These are phyloP conservation scores for Beta macrorhiza DNA, from an alignment of 179 eudicot species.

Conservation along the genomic window DNA sequence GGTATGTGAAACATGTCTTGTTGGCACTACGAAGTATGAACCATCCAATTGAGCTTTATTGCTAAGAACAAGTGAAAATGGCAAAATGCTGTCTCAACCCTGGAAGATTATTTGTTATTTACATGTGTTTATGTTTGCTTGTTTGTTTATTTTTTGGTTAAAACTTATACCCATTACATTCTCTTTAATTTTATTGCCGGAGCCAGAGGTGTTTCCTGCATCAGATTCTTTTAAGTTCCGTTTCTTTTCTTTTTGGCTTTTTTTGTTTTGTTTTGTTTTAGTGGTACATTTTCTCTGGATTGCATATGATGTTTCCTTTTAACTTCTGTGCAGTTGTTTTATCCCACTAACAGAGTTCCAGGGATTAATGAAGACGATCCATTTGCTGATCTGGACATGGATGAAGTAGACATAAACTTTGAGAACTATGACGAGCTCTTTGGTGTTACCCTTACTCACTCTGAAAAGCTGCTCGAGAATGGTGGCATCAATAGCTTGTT, in stretches of 20 bases:
- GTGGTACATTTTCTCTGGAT: neutral
- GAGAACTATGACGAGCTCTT: slow-evolving; percentile 92
- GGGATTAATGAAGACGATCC: slow-evolving; percentile 47
- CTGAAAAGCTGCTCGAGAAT: slow-evolving; percentile 68
- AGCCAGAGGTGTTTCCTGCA: neutral
- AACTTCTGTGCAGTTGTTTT: slow-evolving; percentile 39
- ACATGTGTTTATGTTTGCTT: neutral
- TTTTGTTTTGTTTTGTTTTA: neutral
- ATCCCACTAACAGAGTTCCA: slow-evolving; percentile 44
- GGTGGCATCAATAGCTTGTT: slow-evolving; percentile 79
- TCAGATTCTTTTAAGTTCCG: neutral
- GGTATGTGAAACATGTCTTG: neutral
- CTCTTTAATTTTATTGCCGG: neutral
- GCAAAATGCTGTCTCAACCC: neutral
- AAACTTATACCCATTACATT: neutral
- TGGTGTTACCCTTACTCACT: slow-evolving; percentile 61
- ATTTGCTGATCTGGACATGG: slow-evolving; percentile 66
- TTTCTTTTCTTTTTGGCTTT: neutral
- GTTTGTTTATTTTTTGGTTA: neutral
- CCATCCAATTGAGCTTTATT: neutral
- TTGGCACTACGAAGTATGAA: neutral
- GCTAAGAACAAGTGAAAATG: neutral
- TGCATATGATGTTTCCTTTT: slow-evolving; percentile 7
- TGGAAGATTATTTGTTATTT: neutral
- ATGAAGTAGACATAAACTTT: slow-evolving; percentile 66